Evolutionary conservation across 73 alveolate species (phyloP).

Genomic region (Stentor coeruleus): DNA sequence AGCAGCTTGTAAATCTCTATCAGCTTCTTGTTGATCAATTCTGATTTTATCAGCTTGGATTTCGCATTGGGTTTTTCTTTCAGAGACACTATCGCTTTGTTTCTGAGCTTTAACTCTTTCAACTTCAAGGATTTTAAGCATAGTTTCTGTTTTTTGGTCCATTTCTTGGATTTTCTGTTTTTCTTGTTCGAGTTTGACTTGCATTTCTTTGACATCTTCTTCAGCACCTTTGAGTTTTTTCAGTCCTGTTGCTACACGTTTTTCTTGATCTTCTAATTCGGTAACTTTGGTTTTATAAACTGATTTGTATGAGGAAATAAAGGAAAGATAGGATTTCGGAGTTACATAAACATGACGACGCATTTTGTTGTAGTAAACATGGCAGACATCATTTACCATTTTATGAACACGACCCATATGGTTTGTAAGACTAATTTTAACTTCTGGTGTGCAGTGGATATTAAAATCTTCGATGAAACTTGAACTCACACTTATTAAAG

Average conservation of each 20-base stretch:
- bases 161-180: slow-evolving; percentile 86
- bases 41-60: slow-evolving; percentile 91
- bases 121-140: slow-evolving; percentile 86
- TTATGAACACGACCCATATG: slow-evolving; percentile 99
- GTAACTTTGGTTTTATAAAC: slow-evolving; percentile 90
- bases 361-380: slow-evolving; percentile 96
- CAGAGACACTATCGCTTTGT: slow-evolving; percentile 96
- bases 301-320: slow-evolving; percentile 96
- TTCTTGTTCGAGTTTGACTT: slow-evolving; percentile 89
- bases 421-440: slow-evolving; percentile 77
- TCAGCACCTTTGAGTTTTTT: slow-evolving; percentile 87
- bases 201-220: slow-evolving; percentile 85
- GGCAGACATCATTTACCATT: slow-evolving; percentile 93
- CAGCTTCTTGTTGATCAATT: slow-evolving; percentile 94
- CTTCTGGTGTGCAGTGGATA: slow-evolving; percentile 89
- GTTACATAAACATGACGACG: slow-evolving; percentile 99
- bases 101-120: slow-evolving; percentile 96
- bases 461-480: slow-evolving; percentile 73
- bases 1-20: slow-evolving; percentile 96
- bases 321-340: slow-evolving; percentile 98
- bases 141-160: slow-evolving; percentile 83
- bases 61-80: slow-evolving; percentile 92
- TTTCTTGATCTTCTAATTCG: slow-evolving; percentile 86
- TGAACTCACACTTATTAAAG: slow-evolving; percentile 94
- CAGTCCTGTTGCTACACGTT: slow-evolving; percentile 78